phyloP scores from a whole-genome alignment of 2,329 filamentous ascomycete species.

The Colletotrichum lindemuthianum region DNA sequence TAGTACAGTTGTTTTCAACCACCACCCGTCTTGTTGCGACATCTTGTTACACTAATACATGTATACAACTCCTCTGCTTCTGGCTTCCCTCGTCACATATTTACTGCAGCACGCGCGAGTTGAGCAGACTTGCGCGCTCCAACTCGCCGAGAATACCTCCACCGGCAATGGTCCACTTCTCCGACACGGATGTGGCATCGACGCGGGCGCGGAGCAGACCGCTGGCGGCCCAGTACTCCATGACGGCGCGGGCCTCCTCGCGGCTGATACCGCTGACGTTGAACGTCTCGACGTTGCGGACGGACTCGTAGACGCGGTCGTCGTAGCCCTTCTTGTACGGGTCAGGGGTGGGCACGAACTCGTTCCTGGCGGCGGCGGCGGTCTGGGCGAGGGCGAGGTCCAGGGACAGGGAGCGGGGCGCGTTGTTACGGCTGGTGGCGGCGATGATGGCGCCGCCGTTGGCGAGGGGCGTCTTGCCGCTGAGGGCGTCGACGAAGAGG shows the following conservation, averaged over 20 bases:
- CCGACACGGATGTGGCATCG: conserved; percentile 75
- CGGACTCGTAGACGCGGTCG: conserved; percentile 61
- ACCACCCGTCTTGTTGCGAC: conserved; percentile 4
- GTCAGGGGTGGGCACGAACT: conserved; percentile 55
- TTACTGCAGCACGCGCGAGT: conserved; percentile 50
- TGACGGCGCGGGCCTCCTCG: conserved; percentile 78
- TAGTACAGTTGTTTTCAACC: conserved; percentile 21
- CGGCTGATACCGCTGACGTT: conserved; percentile 76
- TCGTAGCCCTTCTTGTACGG: conserved; percentile 68
- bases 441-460: conserved; percentile 86
- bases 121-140: conserved; percentile 71
- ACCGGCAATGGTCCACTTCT: conserved; percentile 86
- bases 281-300: conserved; percentile 62
- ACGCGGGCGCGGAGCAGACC: conserved; percentile 79
- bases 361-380: conserved; percentile 53
- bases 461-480: conserved; percentile 63
- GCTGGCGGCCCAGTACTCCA: conserved; percentile 94
- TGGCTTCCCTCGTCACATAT: no score
- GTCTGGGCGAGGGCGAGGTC: conserved; percentile 72
- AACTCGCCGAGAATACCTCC: conserved; percentile 87
- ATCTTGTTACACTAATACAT: conserved; percentile 27
- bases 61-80: not conserved
- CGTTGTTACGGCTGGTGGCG: conserved; percentile 78
- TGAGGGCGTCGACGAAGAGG: conserved; percentile 78
- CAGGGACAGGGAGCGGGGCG: conserved; percentile 70